Base-by-base conservation (phyloP, 345 rosid genomes). In the Pugionium dolabratum region DNA sequence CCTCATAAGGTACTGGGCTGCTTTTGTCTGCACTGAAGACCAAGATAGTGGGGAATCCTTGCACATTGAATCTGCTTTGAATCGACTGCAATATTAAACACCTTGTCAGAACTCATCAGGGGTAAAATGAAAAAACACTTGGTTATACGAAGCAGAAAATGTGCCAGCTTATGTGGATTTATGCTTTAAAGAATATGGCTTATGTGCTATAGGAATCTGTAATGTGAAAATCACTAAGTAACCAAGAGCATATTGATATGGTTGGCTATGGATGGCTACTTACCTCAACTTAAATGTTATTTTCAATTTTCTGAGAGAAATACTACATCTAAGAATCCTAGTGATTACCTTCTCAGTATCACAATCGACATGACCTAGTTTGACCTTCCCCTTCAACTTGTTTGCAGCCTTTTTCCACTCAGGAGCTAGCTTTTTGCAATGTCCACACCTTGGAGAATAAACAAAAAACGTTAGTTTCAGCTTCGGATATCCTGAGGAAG, bases 371-470 rank as follows among this genome's bases (percentile, higher is more conserved):
- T 91, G 97, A 49, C 99, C 99, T 62, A 95, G 66, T 69, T 89
- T 91, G 82, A 91, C 99, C 83, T 91, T 95, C 66, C 99, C 99
- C 82, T 84, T 82, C 94, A 95, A 83, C 83, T 83, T 87, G 45
- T 75, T 81, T 28, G 98, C 87, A 80, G 98, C 99, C 82, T 70
- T 91, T 79, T 89, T 95, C 99, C 99, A 95, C 79, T 95, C 99
- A 2, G 96, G 99, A 46, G 97, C 96, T 63, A 94, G 84, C 80
- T 79, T 94, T 74, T 94, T 94, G 78, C 99, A 94, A 80, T 94
- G 97, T 57, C 99, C 97, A 72, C 97, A 94, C 97, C 99, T 93
- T 78, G 31, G 7, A 31, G 40, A 47, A 67, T 31, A 45, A 18
- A 41, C 4, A 1, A 45, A 27, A 40, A 47, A 0, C 4, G 5